phyloP scores from a whole-genome alignment of 2,329 filamentous ascomycete species.

The Clathrospora elynae region DNA sequence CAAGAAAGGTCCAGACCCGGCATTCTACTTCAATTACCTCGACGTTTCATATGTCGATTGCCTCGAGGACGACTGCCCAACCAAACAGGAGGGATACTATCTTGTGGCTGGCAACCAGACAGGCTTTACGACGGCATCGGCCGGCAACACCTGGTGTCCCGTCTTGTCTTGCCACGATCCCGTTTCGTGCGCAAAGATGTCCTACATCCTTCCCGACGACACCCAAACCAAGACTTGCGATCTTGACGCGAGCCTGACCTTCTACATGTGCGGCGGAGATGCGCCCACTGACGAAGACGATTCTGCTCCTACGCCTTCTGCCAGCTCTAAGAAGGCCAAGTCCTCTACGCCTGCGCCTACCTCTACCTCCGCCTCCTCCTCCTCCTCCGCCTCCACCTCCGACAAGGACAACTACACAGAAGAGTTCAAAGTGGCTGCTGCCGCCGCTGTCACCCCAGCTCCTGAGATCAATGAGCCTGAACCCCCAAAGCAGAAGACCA shows the following conservation, averaged over 20 bases:
- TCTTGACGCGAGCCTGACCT: constrained; percentile 31
- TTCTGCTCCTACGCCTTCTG: constrained; percentile 12
- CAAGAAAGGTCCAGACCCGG: constrained; percentile 7
- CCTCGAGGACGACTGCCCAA: constrained; percentile 37
- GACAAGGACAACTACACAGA: constrained; percentile 14
- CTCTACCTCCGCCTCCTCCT: constrained; percentile 8
- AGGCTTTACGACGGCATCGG: constrained; percentile 21
- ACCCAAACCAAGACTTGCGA: constrained; percentile 42
- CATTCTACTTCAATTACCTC: constrained; percentile 38
- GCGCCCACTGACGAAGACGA: constrained; percentile 28
- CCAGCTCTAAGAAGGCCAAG: constrained; percentile 1
- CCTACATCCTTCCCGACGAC: constrained; percentile 43
- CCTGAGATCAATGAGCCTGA: constrained; percentile 14
- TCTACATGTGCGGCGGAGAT: constrained; percentile 45
- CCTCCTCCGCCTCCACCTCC: constrained; percentile 4
- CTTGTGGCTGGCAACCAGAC: constrained; percentile 31
- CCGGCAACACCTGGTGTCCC: constrained; percentile 41
- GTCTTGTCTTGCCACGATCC: constrained; percentile 32
- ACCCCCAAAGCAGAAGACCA: constrained; percentile 17
- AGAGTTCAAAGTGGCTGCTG: constrained; percentile 26
- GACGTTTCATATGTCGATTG: constrained; percentile 50
- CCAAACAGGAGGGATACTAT: constrained; percentile 43
- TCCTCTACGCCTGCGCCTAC: constrained; percentile 17
- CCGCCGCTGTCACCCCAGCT: constrained; percentile 35
- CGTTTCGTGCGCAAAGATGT: constrained; percentile 32